These are phyloP conservation scores for Tremella yokohamensis DNA, from an alignment of 768 basidiomycete genomes.

Conservation along the genomic window DNA sequence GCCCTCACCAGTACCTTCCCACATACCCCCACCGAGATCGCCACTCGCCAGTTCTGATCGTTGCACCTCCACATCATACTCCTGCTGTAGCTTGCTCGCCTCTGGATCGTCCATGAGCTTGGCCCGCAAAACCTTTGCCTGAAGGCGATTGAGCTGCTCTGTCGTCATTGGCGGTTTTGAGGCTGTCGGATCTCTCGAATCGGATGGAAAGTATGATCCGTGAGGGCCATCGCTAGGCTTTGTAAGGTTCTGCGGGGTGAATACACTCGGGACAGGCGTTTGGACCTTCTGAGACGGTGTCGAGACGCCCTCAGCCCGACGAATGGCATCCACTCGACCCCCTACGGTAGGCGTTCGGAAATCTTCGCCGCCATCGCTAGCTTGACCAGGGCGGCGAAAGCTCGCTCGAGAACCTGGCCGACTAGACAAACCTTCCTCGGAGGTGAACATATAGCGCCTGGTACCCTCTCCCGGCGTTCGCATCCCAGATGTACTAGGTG, in stretches of 20 bases:
- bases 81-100: slow-evolving; percentile 70
- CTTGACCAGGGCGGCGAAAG: slow-evolving; percentile 76
- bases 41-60: slow-evolving; percentile 53
- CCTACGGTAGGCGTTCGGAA: slow-evolving; percentile 15
- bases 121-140: slow-evolving; percentile 87
- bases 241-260: slow-evolving; percentile 63
- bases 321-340: slow-evolving; percentile 29
- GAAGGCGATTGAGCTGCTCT: slow-evolving; percentile 76
- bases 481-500: slow-evolving; percentile 42
- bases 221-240: slow-evolving; percentile 19
- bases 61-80: slow-evolving; percentile 69
- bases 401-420: slow-evolving; percentile 78
- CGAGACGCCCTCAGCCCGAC: slow-evolving; percentile 25
- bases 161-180: slow-evolving; percentile 47
- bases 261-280: slow-evolving; percentile 86
- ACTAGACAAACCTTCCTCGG: slow-evolving; percentile 37
- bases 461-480: slow-evolving; percentile 53
- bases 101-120: slow-evolving; percentile 78
- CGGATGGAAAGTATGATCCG: slow-evolving; percentile 16
- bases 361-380: slow-evolving; percentile 14
- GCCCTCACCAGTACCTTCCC: slow-evolving; percentile 51
- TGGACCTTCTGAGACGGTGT: slow-evolving; percentile 30
- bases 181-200: slow-evolving; percentile 25
- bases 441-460: slow-evolving; percentile 51
- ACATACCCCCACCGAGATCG: slow-evolving; percentile 50